Evolutionary conservation across 331 rosid genomes (phyloP).

Genomic region (Quercus lobata): DNA sequence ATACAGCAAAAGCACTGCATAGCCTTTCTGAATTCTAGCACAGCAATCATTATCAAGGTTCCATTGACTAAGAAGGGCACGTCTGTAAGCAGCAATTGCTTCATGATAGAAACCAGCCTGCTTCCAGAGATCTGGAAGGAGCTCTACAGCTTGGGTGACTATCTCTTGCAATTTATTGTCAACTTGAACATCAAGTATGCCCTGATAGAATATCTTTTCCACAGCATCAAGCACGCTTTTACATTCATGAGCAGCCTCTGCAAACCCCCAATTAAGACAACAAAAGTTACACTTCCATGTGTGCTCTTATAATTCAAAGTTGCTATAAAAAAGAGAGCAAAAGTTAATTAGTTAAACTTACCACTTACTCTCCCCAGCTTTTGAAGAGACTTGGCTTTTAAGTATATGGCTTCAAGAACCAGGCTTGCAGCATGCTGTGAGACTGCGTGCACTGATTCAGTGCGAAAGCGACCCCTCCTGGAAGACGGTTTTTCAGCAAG

Average conservation of each 20-base stretch:
- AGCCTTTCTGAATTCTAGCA: constrained; percentile 83
- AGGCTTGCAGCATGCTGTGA: constrained; percentile 97
- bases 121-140: constrained; percentile 96
- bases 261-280: constrained; percentile 34
- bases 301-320: constrained; percentile 11
- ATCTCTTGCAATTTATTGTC: constrained; percentile 86
- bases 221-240: constrained; percentile 86
- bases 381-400: constrained; percentile 92
- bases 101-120: constrained; percentile 65
- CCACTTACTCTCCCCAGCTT: constrained; percentile 80
- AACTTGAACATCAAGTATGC: constrained; percentile 78
- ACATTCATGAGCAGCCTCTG: constrained; percentile 94
- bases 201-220: constrained; percentile 82
- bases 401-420: constrained; percentile 96
- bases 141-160: constrained; percentile 92
- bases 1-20: constrained; percentile 75
- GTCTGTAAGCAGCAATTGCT: constrained; percentile 76
- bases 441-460: constrained; percentile 63
- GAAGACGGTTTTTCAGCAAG: constrained; percentile 52
- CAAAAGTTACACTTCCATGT: background rate
- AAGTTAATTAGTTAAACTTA: constrained; percentile 17
- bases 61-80: constrained; percentile 90
- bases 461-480: constrained; percentile 58
- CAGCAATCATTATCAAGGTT: constrained; percentile 80
- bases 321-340: background rate